These are phyloP conservation scores for Kluyveromyces dobzhanskii DNA, from an alignment of 805 yeast genomes.

Conservation along the genomic window DNA sequence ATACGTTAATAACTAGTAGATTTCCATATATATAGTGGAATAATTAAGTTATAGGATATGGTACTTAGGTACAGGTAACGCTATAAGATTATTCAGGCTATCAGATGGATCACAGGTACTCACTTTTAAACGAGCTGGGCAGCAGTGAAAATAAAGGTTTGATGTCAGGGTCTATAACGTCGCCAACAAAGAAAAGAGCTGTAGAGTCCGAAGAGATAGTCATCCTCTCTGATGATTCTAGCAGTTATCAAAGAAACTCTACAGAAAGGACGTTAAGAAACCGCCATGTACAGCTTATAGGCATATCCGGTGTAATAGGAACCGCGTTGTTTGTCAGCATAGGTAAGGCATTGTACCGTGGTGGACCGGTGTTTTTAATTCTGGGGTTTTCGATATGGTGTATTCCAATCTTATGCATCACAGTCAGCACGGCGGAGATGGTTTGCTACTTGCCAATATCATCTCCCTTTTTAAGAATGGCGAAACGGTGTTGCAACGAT, in stretches of 20 bases:
- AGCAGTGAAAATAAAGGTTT: no score
- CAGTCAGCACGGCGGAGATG: conserved; percentile 70
- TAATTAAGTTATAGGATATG: no score
- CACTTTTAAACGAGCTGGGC: no score
- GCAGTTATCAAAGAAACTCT: conserved; percentile 8
- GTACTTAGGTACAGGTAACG: no score
- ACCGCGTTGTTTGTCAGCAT: conserved; percentile 71
- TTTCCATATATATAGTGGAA: no score
- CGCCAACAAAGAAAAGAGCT: neutral
- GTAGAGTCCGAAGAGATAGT: neutral
- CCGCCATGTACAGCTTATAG: conserved; percentile 71
- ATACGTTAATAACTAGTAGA: no score
- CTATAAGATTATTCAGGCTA: no score
- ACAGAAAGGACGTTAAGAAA: conserved; percentile 46
- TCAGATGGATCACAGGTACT: no score
- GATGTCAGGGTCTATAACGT: no score
- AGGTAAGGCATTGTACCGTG: conserved; percentile 52
- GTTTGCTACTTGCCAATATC: conserved; percentile 67
- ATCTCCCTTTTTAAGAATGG: conserved; percentile 68
- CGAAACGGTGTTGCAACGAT: conserved; percentile 68
- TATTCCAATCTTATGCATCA: conserved; percentile 55
- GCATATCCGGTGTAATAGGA: conserved; percentile 78
- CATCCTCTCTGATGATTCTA: neutral
- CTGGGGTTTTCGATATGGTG: conserved; percentile 63
- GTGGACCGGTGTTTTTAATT: conserved; percentile 65